A percentile compares a stretch with the other conserved stretches of the same genome.
Conservation (phyloP, 140 eudicot species). For the Flaveria floridana region DNA sequence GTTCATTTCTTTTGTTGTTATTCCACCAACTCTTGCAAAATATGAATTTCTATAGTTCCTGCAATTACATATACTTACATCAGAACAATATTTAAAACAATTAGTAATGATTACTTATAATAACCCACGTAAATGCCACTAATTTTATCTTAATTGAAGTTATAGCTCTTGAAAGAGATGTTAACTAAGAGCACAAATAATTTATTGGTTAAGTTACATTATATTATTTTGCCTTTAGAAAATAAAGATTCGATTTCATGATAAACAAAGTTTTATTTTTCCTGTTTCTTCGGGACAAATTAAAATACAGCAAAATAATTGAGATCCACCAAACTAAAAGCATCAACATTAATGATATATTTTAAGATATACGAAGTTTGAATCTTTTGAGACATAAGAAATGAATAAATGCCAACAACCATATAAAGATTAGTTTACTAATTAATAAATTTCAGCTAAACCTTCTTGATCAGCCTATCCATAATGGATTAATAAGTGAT, state of each 20-base stretch:
- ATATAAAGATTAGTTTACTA: neutral
- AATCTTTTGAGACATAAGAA: neutral
- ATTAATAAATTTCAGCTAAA: neutral
- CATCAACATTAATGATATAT: slow-evolving; percentile 16
- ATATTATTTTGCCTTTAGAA: no score
- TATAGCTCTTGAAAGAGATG: neutral
- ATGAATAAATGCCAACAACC: neutral
- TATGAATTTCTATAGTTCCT: slow-evolving; percentile 97
- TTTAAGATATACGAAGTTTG: neutral
- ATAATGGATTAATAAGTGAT: no score
- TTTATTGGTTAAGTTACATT: no score
- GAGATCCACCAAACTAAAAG: slow-evolving; percentile 19
- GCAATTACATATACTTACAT: slow-evolving; percentile 19
- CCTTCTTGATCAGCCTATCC: neutral
- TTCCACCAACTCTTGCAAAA: slow-evolving; percentile 89
- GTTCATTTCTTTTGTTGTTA: slow-evolving; percentile 74
- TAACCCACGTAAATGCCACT: neutral
- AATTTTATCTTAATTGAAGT: neutral
- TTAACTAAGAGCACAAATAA: no score
- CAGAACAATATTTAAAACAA: slow-evolving; percentile 16
- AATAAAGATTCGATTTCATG: neutral
- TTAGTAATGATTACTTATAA: neutral
- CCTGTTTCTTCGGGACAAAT: neutral
- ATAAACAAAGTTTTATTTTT: neutral
- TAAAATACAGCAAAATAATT: slow-evolving; percentile 7